Evolutionary conservation across 1,139 yeast species (phyloP).

Genomic region (Suhomyces choctaworum): DNA sequence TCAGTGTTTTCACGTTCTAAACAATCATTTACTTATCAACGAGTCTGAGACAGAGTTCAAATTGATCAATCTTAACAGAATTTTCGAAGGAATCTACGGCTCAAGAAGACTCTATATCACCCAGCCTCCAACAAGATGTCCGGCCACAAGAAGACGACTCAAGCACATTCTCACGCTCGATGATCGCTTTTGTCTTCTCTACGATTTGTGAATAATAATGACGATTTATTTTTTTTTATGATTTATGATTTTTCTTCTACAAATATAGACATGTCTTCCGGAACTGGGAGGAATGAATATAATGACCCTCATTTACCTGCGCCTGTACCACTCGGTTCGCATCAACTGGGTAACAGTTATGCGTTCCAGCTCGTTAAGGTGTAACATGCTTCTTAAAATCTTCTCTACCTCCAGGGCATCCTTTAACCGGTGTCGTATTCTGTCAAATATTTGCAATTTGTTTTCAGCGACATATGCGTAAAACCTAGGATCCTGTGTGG

Average conservation of each 20-base stretch:
- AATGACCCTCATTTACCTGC: no score
- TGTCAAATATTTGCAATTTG: neutral
- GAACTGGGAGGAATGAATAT: no score
- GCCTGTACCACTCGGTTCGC: constrained; percentile 3
- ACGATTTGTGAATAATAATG: constrained; percentile 3
- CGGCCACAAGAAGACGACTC: constrained; percentile 5
- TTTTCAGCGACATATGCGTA: constrained; percentile 1
- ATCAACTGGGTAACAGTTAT: constrained; percentile 5
- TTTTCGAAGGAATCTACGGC: constrained; percentile 1
- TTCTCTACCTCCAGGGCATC: neutral
- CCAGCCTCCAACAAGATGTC: constrained; percentile 4
- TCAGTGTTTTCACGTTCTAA: constrained; percentile 5
- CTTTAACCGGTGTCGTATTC: neutral
- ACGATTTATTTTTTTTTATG: neutral
- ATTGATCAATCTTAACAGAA: constrained; percentile 8
- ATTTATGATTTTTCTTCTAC: no score
- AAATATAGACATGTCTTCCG: no score
- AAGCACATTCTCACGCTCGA: constrained; percentile 1
- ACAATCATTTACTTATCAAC: constrained; percentile 10
- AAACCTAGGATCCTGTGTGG: constrained; percentile 1
- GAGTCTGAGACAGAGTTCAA: constrained; percentile 10
- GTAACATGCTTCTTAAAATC: constrained; percentile 7
- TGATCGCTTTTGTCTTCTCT: constrained; percentile 2
- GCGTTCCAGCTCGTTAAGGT: constrained; percentile 4
- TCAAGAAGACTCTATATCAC: constrained; percentile 2